phyloP scores from a whole-genome alignment of 306 rosid species.

The Luffa acutangula region DNA sequence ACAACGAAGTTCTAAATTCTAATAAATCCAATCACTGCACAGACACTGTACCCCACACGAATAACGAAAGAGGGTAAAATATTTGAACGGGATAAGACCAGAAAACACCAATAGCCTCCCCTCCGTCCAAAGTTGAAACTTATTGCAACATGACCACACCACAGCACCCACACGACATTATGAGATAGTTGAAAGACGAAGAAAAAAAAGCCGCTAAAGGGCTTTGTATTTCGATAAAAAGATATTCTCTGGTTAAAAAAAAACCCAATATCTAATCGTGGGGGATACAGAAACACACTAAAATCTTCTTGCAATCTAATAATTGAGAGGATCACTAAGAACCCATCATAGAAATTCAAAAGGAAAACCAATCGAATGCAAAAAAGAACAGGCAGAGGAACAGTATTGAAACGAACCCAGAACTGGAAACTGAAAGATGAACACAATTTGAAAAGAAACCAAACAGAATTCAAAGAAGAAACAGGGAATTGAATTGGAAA shows the following conservation, averaged over 20 bases:
- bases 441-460: neutral
- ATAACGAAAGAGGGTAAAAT: neutral
- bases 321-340: neutral
- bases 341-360: neutral
- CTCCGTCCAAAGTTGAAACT: neutral
- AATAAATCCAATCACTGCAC: neutral
- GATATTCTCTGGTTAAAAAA: neutral
- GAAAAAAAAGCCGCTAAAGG: neutral
- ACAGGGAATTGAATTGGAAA: neutral
- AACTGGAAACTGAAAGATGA: neutral
- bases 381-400: too few species aligned
- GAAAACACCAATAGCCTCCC: neutral
- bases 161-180: neutral
- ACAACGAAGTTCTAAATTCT: neutral
- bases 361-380: neutral
- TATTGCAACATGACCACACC: neutral
- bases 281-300: neutral
- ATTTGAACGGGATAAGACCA: neutral
- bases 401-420: neutral
- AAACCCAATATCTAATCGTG: neutral
- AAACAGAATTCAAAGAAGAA: neutral
- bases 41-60: constrained; percentile 2
- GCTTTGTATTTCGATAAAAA: neutral
- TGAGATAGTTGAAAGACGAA: neutral
- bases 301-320: neutral